Conservation (phyloP, 352 stramenopile species). For the Pythium phragmiticola region DNA sequence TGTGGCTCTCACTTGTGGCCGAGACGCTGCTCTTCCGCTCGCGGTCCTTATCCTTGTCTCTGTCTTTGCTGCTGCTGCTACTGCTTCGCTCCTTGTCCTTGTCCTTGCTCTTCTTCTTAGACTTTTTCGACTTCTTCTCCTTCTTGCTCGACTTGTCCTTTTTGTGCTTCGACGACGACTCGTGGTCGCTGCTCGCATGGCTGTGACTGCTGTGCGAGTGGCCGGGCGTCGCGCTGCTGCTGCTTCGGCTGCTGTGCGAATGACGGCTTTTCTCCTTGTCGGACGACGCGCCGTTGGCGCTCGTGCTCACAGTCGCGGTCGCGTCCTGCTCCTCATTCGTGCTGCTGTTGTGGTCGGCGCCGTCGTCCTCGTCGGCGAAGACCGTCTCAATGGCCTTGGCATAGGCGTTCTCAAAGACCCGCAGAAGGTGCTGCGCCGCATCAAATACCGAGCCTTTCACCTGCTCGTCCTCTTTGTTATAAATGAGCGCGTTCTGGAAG, state of each 20-base stretch:
- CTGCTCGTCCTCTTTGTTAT: slow-evolving; percentile 76
- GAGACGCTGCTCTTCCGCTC: slow-evolving; percentile 23
- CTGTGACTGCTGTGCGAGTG: slow-evolving; percentile 18
- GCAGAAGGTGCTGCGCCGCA: slow-evolving; percentile 72
- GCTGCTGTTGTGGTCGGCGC: slow-evolving; percentile 24
- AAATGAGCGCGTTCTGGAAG: slow-evolving; percentile 79
- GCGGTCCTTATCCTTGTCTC: slow-evolving; percentile 29
- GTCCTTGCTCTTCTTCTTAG: slow-evolving; percentile 70
- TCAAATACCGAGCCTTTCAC: slow-evolving; percentile 80
- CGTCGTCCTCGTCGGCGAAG: slow-evolving; percentile 33
- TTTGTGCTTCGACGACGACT: slow-evolving; percentile 23
- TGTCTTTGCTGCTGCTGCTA: slow-evolving; percentile 15
- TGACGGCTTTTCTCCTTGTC: slow-evolving; percentile 18
- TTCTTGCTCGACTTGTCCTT: slow-evolving; percentile 65
- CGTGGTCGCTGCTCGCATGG: slow-evolving; percentile 13
- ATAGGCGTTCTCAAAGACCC: slow-evolving; percentile 83
- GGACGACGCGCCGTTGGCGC: slow-evolving; percentile 2
- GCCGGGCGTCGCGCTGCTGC: neutral
- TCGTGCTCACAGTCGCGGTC: neutral
- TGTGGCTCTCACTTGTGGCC: neutral
- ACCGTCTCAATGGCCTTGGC: slow-evolving; percentile 68
- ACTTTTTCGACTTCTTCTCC: slow-evolving; percentile 61
- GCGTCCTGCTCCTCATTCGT: slow-evolving; percentile 36
- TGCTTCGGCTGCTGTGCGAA: neutral
- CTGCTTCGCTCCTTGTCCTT: slow-evolving; percentile 46